Conservation (phyloP, 108 stramenopile species). For the Nitzschia inconspicua region DNA sequence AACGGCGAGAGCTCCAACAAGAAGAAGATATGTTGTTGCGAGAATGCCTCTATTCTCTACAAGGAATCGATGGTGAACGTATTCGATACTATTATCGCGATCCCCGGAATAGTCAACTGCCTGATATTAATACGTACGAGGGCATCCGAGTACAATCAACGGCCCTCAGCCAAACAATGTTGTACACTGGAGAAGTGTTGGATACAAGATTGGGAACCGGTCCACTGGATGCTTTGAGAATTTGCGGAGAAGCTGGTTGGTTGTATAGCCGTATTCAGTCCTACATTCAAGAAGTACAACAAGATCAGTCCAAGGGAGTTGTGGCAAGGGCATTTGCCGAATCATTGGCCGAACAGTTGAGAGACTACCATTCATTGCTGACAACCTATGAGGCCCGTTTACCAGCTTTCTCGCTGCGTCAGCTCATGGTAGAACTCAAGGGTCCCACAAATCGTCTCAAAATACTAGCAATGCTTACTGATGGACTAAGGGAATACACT, state of each 20-base stretch:
- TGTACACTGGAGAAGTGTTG: slow-evolving; percentile 17
- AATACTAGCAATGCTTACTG: slow-evolving; percentile 71
- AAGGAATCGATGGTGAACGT: slow-evolving; percentile 50
- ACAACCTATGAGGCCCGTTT: slow-evolving; percentile 68
- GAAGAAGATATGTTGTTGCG: slow-evolving; percentile 48
- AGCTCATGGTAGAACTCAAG: slow-evolving; percentile 60
- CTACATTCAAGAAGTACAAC: slow-evolving; percentile 31
- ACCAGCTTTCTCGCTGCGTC: slow-evolving; percentile 53
- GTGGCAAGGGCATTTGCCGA: slow-evolving; percentile 69
- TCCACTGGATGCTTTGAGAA: slow-evolving; percentile 58
- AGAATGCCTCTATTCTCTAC: slow-evolving; percentile 52
- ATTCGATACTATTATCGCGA: slow-evolving; percentile 28
- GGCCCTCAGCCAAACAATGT: slow-evolving; percentile 6
- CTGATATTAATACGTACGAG: slow-evolving; percentile 7
- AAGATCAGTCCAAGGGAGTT: slow-evolving; percentile 46
- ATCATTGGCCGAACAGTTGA: slow-evolving; percentile 64
- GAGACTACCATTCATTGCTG: slow-evolving; percentile 67
- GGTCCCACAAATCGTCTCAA: slow-evolving; percentile 54
- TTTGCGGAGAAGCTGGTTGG: slow-evolving; percentile 87
- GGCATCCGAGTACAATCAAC: slow-evolving; percentile 27
- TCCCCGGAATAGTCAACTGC: neutral
- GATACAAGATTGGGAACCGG: slow-evolving; percentile 58
- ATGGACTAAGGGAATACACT: slow-evolving; percentile 50
- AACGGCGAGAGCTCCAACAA: slow-evolving; percentile 20
- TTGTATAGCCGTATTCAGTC: slow-evolving; percentile 54